Evolutionary conservation across 2,329 filamentous ascomycete genomes (phyloP).

Genomic region (Claviceps purpurea): DNA sequence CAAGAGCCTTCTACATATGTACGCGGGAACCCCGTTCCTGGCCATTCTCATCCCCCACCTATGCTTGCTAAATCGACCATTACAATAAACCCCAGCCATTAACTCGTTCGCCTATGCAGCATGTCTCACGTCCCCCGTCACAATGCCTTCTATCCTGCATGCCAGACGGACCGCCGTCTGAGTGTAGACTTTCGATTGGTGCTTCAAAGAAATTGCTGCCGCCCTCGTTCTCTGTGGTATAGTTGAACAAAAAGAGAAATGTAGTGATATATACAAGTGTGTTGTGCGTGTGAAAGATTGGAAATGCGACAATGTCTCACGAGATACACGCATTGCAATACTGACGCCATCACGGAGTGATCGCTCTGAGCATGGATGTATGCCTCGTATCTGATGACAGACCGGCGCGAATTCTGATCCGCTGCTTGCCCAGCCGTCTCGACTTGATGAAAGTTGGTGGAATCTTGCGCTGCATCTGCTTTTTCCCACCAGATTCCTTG

Average conservation of each 20-base stretch:
- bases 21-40: no score
- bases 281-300: not conserved
- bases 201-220: not conserved
- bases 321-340: not conserved
- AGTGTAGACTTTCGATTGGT: not conserved
- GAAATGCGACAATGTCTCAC: not conserved
- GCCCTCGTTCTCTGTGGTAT: constrained; percentile 1
- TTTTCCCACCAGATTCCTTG: no score
- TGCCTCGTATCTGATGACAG: not conserved
- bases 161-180: not conserved
- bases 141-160: not conserved
- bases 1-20: no score
- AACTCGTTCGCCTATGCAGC: not conserved
- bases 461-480: no score
- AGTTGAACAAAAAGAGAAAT: not conserved
- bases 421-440: not conserved
- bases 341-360: not conserved
- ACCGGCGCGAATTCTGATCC: not conserved
- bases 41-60: no score
- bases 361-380: constrained; percentile 2
- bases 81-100: not conserved
- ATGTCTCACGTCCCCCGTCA: not conserved
- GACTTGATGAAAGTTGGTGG: no score
- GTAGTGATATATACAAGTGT: not conserved
- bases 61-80: not conserved